Base-by-base conservation (phyloP, 306 rosid species). In the Cyamopsis tetragonoloba region DNA sequence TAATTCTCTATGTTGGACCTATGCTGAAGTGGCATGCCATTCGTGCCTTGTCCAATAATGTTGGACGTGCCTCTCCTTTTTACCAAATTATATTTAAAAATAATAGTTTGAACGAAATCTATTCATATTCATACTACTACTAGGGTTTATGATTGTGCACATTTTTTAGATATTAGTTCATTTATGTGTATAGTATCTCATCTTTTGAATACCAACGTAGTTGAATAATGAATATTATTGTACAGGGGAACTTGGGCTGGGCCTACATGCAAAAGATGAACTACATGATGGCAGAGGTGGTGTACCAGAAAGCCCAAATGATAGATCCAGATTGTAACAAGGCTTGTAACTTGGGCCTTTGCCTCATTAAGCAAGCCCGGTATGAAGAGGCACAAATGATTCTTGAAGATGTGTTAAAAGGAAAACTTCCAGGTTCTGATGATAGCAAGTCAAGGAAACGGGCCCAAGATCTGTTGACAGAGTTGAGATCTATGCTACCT, bases 221-320 rank as follows among this genome's bases (percentile, higher is more conserved):
- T n/a, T n/a, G n/a, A n/a, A n/a, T n/a, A n/a, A n/a, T n/a, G n/a
- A 11, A 1, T 24, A 1, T 20, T 55, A 12, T 32, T 42, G 6
- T 19, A 22, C 84, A 92, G 96, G 98, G 97, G 26, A 93, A 93
- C 80, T 66, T 93, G 65, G 98, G 98, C 4, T 93, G 98, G 98
- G 97, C 96, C 4, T 93, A 89, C 67, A 93, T 93, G 98, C 96
- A 89, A 61, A 88, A 89, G 38, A 77, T 5, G 68, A 89, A 86
- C 77, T 83, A 80, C 49, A 26, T 72, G 51, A 81, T 87, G 58
- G 98, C 98, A 0, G 97, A 93, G 62, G 98, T 68, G 22, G 98
- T 89, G 5, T 89, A 93, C 49, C 26, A 67, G 4, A 93, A 93
- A 68, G 96, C 97, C 58, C 98, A 93, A 51, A 67, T 80, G 71